phyloP scores from a whole-genome alignment of 352 stramenopile genomes.

The Phytophthora sansomeana region DNA sequence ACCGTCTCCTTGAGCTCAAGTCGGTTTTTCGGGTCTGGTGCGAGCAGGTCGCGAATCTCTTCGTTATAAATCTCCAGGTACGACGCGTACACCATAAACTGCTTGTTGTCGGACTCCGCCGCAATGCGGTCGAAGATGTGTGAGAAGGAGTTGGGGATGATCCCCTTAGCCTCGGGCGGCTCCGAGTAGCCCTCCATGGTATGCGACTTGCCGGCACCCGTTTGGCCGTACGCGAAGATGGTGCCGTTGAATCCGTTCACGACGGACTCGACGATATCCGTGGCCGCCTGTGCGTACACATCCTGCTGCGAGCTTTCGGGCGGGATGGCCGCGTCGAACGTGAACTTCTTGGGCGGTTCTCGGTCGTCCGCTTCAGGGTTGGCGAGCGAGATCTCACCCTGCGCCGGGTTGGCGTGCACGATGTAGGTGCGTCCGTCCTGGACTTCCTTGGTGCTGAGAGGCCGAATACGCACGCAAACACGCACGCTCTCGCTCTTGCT shows the following conservation, averaged over 20 bases:
- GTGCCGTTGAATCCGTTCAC: constrained; percentile 97
- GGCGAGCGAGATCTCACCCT: constrained; percentile 86
- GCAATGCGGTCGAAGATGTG: constrained; percentile 97
- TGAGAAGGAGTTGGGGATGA: constrained; percentile 97
- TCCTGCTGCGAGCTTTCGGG: constrained; percentile 83
- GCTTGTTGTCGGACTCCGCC: constrained; percentile 71
- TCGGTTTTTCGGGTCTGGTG: constrained; percentile 83
- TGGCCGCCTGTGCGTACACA: constrained; percentile 92
- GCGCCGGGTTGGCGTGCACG: constrained; percentile 78
- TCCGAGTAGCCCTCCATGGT: constrained; percentile 94
- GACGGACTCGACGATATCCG: constrained; percentile 93
- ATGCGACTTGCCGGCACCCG: constrained; percentile 84
- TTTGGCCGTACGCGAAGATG: constrained; percentile 97
- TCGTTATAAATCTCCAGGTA: constrained; percentile 99
- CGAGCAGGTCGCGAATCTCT: constrained; percentile 96
- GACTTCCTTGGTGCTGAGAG: constrained; percentile 93
- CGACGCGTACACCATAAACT: constrained; percentile 95
- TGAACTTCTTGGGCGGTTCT: constrained; percentile 94
- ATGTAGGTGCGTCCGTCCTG: constrained; percentile 89
- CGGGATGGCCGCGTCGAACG: constrained; percentile 95
- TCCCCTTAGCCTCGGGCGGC: constrained; percentile 88
- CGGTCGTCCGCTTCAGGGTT: constrained; percentile 82
- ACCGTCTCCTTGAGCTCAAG: constrained; percentile 95
- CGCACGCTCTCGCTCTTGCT: constrained; percentile 88
- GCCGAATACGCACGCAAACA: constrained; percentile 93